Base-by-base conservation (phyloP, 2,329 filamentous ascomycete species). In the Sphaceloma murrayae region DNA sequence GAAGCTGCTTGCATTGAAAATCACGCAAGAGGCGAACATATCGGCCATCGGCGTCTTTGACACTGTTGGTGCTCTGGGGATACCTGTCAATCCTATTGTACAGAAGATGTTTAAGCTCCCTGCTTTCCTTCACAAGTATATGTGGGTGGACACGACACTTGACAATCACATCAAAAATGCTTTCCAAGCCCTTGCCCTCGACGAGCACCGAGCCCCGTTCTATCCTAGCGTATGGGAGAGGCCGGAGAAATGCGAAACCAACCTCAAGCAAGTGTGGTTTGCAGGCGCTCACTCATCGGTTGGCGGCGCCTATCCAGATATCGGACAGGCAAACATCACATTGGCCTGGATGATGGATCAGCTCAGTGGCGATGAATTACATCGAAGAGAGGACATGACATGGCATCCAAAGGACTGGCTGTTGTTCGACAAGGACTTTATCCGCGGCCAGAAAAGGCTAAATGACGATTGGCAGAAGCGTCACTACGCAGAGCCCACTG, bases 181-280 rank as follows among this genome's bases (percentile, higher is more conserved):
- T 2, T 75, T 74, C 48, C 73, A 76, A 33, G 73, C 72, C 1
- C 58, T 76, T 0, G 72, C 71, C 2, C 60, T 76, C 0, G 73
- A 76, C 34, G 73, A 76, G 50, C 64, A 64, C 33, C 64, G 73
- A 1, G 58, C 55, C 7, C 67, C 72, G 0, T 76, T 73, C 49
- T 61, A 62, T 0, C 72, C 73, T 0, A 70, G 72, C 0, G 55
- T 75, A 1, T 76, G 72, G 72, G 56, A 59, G 46, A 49, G 47
- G 13, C 53, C 55, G 14, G 48, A 39, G 3, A 48, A 48, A 9
- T 52, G 54, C 29, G 51, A 47, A 6, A 61, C 58, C 6, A 57
- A 62, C 18, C 55, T 74, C 19, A 62, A 65, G n/a, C 72, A 75
- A 53, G 67, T 70, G 6, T 75, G 73, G 73, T 75, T 75, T 45